Base-by-base conservation (phyloP, 257 asterid species). In the Thymus quinquecostatus region DNA sequence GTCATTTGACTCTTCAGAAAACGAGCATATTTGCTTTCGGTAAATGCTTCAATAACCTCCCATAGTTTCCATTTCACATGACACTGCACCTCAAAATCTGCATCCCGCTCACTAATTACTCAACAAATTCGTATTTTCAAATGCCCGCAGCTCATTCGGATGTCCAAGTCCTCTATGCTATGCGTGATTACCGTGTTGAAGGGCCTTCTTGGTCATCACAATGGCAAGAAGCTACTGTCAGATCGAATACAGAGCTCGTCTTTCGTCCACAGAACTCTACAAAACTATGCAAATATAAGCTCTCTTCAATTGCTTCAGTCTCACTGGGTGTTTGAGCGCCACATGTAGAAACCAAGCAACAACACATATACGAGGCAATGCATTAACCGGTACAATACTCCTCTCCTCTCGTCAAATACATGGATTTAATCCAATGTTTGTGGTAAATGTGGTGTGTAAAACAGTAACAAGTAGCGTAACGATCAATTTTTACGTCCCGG, bases 1-100 rank as follows among this genome's bases (percentile, higher is more conserved):
- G 92, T 69, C 82, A 69, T 40, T 36, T 92, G 66, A 66, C 74
- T 44, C 77, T 89, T 61, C 91, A 84, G 79, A 86, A 83, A 78
- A 81, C 81, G 13, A 85, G 97, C 90, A 70, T 86, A 85, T 81
- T 89, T 61, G 88, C 92, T 72, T 84, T 86, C 69, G 97, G 98
- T 92, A 85, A 60, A 82, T 69, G 45, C 68, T 60, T 56, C 53
- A 10, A 2, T 29, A 3, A 27, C 67, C 56, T 64, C 66, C 59
- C 61, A 7, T 38, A 55, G 12, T 64, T 62, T 63, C 21, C 48
- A 32, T 27, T 64, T 44, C 41, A 56, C 44, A n/a, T 60, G 32
- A 3, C 1, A 47, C 12, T 32, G 28, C 14, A 60, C 21, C 21
- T 21, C 21, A 33, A 67, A 54, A 54, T 11, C 70, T 80, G 70